Conservation (phyloP, 2,329 filamentous ascomycete genomes). For the Fusarium nygamai region DNA sequence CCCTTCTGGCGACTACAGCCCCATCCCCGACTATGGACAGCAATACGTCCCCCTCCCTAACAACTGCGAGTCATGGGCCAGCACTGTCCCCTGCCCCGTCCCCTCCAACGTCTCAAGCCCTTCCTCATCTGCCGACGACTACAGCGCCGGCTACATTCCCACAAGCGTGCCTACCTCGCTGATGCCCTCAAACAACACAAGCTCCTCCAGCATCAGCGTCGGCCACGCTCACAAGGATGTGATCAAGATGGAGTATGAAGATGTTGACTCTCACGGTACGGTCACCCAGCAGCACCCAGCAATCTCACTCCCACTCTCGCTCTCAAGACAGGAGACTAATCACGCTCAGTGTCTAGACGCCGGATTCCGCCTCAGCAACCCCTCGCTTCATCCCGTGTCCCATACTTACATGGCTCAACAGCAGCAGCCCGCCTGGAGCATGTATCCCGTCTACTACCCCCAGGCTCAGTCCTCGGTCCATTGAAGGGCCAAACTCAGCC, state of each 20-base stretch:
- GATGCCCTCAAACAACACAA: slow-evolving; percentile 47
- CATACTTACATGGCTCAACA: slow-evolving; percentile 44
- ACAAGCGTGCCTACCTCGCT: slow-evolving; percentile 59
- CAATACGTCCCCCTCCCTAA: slow-evolving; percentile 52
- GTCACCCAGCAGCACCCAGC: slow-evolving; percentile 1
- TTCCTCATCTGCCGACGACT: slow-evolving; percentile 62
- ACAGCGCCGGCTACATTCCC: slow-evolving; percentile 57
- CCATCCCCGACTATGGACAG: slow-evolving; percentile 55
- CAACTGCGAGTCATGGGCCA: slow-evolving; percentile 58
- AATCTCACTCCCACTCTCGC: not conserved
- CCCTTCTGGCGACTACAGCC: slow-evolving; percentile 56
- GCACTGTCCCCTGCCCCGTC: slow-evolving; percentile 55
- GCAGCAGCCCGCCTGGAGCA: slow-evolving; percentile 46
- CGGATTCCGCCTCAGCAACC: slow-evolving; percentile 48
- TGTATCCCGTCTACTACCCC: slow-evolving; percentile 49
- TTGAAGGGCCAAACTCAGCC: slow-evolving; percentile 41
- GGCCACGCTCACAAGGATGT: slow-evolving; percentile 51
- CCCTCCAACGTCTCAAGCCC: slow-evolving; percentile 63
- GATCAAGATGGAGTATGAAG: slow-evolving; percentile 54
- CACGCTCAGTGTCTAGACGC: slow-evolving; percentile 44
- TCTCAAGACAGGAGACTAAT: slow-evolving; percentile 40
- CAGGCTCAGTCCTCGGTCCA: slow-evolving; percentile 48
- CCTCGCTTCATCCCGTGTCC: slow-evolving; percentile 33
- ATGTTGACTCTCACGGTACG: slow-evolving; percentile 48
- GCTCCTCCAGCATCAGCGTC: slow-evolving; percentile 44